Conservation (phyloP, 106 monocot species). For the Allium fistulosum region DNA sequence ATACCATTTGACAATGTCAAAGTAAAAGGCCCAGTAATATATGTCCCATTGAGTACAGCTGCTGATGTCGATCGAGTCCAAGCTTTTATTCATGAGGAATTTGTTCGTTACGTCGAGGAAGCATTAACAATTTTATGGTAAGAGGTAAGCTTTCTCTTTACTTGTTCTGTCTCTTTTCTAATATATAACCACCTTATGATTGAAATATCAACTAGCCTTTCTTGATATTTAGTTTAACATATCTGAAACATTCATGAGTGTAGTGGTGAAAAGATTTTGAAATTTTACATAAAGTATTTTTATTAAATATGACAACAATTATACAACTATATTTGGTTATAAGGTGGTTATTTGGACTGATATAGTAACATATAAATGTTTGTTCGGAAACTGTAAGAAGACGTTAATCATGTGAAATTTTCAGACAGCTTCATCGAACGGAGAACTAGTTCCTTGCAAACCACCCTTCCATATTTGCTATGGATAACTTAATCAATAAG, state of each 20-base stretch:
- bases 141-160: constrained; percentile 33
- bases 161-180: too few relatives aligned
- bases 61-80: constrained; percentile 73
- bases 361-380: too few relatives aligned
- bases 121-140: constrained; percentile 57
- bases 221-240: background rate
- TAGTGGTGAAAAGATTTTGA: too few relatives aligned
- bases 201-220: background rate
- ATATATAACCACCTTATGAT: background rate
- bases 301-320: background rate
- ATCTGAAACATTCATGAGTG: background rate
- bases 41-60: constrained; percentile 59
- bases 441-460: too few relatives aligned
- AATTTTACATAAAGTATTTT: background rate
- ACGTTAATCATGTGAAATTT: too few relatives aligned
- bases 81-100: constrained; percentile 74
- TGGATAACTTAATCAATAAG: too few relatives aligned
- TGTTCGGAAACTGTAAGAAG: too few relatives aligned
- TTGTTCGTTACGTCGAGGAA: constrained; percentile 83
- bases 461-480: too few relatives aligned
- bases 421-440: too few relatives aligned
- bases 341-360: too few relatives aligned
- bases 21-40: constrained; percentile 93
- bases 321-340: too few relatives aligned
- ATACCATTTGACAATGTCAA: constrained; percentile 99